These are phyloP conservation scores for Aspergillus cristatus DNA, from an alignment of 495 filamentous ascomycete genomes.

Conservation along the genomic window DNA sequence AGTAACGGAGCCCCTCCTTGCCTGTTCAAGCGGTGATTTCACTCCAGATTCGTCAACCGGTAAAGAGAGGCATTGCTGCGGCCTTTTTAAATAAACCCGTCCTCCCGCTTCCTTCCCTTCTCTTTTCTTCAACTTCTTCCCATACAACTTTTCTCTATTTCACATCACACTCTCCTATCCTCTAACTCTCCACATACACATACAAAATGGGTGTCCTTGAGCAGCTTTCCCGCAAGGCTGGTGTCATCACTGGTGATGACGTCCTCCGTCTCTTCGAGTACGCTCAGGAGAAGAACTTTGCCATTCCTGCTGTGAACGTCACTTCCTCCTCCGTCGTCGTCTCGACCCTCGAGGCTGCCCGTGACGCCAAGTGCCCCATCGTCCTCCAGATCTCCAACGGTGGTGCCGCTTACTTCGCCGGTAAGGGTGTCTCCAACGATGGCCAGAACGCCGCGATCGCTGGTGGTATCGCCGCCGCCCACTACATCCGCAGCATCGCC, in stretches of 20 bases:
- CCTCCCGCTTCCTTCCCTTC: conserved; percentile 5
- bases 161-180: not conserved
- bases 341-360: conserved; percentile 83
- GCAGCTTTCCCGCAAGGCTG: conserved; percentile 64
- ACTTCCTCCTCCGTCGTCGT: conserved; percentile 88
- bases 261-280: conserved; percentile 75
- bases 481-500: conserved; percentile 87
- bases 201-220: conserved; percentile 55
- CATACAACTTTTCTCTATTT: conserved; percentile 3
- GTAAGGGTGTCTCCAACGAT: conserved; percentile 83
- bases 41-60: conserved; percentile 22
- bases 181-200: not conserved
- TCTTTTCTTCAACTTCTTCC: conserved; percentile 3
- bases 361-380: conserved; percentile 78
- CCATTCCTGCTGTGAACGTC: conserved; percentile 91
- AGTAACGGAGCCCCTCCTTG: conserved; percentile 18
- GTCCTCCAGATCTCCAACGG: conserved; percentile 90
- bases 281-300: conserved; percentile 73
- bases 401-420: conserved; percentile 88
- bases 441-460: conserved; percentile 83
- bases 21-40: conserved; percentile 7
- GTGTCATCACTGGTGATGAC: conserved; percentile 84
- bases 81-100: not conserved
- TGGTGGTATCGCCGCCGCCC: conserved; percentile 78
- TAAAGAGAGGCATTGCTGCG: conserved; percentile 6